Evolutionary conservation across 2,329 filamentous ascomycete genomes (phyloP), one percentile per base, ranked within the genome.

Genomic region (Exutisphaerella laricina): DNA sequence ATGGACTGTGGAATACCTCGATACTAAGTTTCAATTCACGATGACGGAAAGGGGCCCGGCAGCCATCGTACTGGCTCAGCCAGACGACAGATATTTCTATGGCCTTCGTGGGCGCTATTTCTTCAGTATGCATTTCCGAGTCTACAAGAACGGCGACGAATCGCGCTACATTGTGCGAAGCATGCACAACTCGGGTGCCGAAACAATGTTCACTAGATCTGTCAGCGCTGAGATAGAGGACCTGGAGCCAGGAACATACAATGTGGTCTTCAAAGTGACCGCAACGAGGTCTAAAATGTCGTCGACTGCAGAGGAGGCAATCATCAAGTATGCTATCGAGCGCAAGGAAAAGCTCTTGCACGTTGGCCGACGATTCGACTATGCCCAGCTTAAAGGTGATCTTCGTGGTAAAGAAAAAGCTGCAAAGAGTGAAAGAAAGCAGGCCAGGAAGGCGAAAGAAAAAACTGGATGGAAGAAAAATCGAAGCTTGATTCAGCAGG

Each of bases 231-330:
- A 92, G 61, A 72, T 92, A 6, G 54, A 59, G 13, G 73, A 82
- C 25, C 77, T 94, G 18, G 79, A 85, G 14, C 75, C 82, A 0
- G 87, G 87, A 8, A 79, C 76, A 31, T 94, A 94, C 64, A 79
- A 78, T 5, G 78, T 94, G 4, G 72, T 87, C 16, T 75, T 90
- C 62, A 88, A 85, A 59, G 75, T 92, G 45, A 80, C 81, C 5
- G 84, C 84, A 1, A 74, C 73, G 13, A 77, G 82, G n/a, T 57
- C 66, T 7, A 57, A 63, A 4, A 60, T 72, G 18, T 66, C 73
- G 6, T 64, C 69, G 1, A 71, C 75, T 0, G 75, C 84, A 12
- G 82, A 88, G 49, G 75, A 87, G 26, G 79, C 84, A 1, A 77
- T 90, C 17, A 75, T 78, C 37, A 70, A 73, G 5, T 77, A 80